Evolutionary conservation across 2,329 filamentous ascomycete species (phyloP).

Genomic region (Cladosporium sp.): DNA sequence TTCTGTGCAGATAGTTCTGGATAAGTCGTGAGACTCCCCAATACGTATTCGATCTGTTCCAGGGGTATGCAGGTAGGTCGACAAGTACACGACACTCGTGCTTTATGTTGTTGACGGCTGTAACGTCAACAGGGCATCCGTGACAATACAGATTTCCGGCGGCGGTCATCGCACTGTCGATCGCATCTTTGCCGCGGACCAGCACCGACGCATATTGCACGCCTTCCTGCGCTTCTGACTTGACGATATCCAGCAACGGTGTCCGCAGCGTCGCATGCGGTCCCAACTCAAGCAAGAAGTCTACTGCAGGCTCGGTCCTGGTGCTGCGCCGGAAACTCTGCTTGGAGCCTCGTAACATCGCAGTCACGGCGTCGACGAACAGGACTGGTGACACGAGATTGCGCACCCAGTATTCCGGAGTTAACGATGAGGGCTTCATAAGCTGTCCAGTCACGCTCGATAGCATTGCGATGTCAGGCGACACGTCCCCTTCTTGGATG

Average conservation of each 20-base stretch:
- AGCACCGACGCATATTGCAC: neutral
- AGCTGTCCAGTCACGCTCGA: neutral
- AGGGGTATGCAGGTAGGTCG: constrained; percentile 1
- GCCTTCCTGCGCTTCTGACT: neutral
- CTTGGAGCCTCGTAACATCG: neutral
- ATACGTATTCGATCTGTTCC: constrained; percentile 18
- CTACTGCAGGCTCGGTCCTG: neutral
- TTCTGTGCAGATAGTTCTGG: constrained; percentile 14
- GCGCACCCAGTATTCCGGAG: neutral
- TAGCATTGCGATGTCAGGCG: neutral
- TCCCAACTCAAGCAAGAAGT: neutral
- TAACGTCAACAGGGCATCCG: neutral
- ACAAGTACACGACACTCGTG: neutral
- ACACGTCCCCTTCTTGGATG: neutral
- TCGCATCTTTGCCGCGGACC: neutral
- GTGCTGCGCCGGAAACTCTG: neutral
- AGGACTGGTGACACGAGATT: neutral
- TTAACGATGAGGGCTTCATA: neutral
- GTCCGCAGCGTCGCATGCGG: neutral
- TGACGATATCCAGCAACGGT: neutral
- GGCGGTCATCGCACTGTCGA: neutral
- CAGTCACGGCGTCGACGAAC: neutral
- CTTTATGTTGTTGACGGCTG: neutral
- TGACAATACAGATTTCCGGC: neutral
- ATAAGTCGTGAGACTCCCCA: constrained; percentile 13